Evolutionary conservation across 495 filamentous ascomycete species (phyloP).

Genomic region (Parachaetomium inaequale): DNA sequence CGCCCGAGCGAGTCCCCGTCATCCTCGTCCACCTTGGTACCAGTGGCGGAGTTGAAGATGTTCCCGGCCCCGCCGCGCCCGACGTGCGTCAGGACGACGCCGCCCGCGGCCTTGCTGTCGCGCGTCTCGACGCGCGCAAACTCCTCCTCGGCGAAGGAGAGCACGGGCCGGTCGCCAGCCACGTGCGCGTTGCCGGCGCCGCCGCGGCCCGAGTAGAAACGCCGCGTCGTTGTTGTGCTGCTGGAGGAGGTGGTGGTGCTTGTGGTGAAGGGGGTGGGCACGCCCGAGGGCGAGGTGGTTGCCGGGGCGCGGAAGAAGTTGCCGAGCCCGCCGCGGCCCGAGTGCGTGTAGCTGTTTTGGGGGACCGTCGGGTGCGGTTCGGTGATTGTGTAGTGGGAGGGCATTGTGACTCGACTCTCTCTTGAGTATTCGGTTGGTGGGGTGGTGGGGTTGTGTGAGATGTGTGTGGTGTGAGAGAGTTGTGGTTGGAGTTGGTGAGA

Average conservation of each 20-base stretch:
- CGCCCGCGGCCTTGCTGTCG: constrained; percentile 54
- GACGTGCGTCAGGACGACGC: no score
- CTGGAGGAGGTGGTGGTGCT: constrained; percentile 29
- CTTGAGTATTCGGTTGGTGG: constrained; percentile 17
- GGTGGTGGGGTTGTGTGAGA: constrained; percentile 8
- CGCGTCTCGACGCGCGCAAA: constrained; percentile 60
- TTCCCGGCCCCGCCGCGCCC: constrained; percentile 91
- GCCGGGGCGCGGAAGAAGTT: constrained; percentile 73
- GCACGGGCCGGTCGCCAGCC: constrained; percentile 61
- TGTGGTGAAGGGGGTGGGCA: constrained; percentile 30
- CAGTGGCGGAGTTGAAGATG: constrained; percentile 39
- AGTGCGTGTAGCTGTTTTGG: constrained; percentile 61
- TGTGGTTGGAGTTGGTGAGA: not conserved
- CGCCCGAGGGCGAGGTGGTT: constrained; percentile 48
- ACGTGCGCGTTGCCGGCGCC: constrained; percentile 85
- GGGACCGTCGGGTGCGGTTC: constrained; percentile 76
- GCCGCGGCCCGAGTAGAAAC: constrained; percentile 78
- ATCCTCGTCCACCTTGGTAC: not conserved
- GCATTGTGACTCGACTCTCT: constrained; percentile 25
- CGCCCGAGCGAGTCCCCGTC: constrained; percentile 12
- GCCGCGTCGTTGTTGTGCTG: constrained; percentile 43
- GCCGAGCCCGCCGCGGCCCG: constrained; percentile 83
- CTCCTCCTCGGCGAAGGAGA: constrained; percentile 95
- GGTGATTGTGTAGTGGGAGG: constrained; percentile 59
- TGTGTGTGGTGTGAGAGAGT: not conserved